phyloP scores from a whole-genome alignment of 2,329 filamentous ascomycete species.

The Diaporthe amygdali region DNA sequence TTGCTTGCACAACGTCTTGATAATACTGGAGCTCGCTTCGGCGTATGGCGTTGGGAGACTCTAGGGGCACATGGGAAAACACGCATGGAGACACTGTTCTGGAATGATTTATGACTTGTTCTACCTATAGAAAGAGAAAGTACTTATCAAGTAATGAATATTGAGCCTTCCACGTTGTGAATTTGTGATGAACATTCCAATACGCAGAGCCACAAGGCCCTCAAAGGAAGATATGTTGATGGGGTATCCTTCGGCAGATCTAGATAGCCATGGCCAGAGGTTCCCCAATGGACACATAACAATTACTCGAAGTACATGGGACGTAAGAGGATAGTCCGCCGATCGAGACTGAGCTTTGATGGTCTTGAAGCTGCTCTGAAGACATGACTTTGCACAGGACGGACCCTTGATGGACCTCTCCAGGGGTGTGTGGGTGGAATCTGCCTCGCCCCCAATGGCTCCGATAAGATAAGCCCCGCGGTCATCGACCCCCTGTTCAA shows the following conservation, averaged over 20 bases:
- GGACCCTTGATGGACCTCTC: neutral
- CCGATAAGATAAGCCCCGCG: conserved; percentile 22
- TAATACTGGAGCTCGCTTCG: too few species aligned
- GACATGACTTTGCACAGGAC: too few species aligned
- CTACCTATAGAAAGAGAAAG: neutral
- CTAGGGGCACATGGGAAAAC: neutral
- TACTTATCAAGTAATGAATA: neutral
- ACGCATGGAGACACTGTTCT: neutral
- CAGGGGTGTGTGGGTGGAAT: neutral
- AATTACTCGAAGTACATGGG: neutral
- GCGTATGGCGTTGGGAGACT: too few species aligned
- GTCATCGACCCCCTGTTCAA: neutral
- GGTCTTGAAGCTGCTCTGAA: neutral
- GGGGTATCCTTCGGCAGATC: too few species aligned
- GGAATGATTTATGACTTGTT: neutral
- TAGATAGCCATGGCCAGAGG: too few species aligned
- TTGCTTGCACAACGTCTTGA: conserved; percentile 1
- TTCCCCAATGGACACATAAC: neutral
- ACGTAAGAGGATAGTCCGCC: neutral
- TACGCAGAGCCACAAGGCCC: too few species aligned
- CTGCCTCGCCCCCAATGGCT: neutral
- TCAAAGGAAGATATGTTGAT: too few species aligned
- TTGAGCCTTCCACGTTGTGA: neutral
- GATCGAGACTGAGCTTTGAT: neutral
- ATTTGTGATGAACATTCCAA: too few species aligned